Conservation (phyloP, 2,329 filamentous ascomycete species). For the Claviceps pazoutovae region DNA sequence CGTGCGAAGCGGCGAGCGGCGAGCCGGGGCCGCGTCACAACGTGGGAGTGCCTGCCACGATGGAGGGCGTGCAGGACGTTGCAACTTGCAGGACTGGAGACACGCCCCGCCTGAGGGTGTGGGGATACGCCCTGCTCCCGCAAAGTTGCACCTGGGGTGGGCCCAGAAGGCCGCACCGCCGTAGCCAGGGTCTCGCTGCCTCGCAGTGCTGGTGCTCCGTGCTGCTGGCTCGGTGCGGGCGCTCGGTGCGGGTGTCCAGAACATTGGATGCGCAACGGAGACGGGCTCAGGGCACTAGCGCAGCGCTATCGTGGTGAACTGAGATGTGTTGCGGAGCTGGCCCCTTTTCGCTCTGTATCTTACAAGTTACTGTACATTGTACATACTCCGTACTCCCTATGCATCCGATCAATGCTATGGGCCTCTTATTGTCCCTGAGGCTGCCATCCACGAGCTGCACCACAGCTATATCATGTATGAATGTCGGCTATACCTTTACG, state of each 20-base stretch:
- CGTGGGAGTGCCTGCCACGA: constrained; percentile 7
- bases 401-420: too few relatives aligned
- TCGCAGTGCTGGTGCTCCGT: too few relatives aligned
- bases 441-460: too few relatives aligned
- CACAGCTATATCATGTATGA: too few relatives aligned
- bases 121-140: neutral
- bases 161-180: neutral
- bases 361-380: too few relatives aligned
- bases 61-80: constrained; percentile 3
- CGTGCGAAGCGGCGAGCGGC: constrained; percentile 3
- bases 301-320: constrained; percentile 1
- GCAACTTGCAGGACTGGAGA: too few relatives aligned
- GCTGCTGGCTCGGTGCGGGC: too few relatives aligned
- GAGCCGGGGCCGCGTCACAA: constrained; percentile 10
- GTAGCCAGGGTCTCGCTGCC: neutral
- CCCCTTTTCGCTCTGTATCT: neutral
- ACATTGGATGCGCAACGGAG: neutral
- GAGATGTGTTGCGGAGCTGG: neutral
- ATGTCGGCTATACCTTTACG: neutral
- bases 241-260: neutral
- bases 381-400: too few relatives aligned
- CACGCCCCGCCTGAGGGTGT: neutral
- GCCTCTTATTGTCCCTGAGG: too few relatives aligned
- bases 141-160: neutral
- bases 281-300: neutral